phyloP scores from a whole-genome alignment of 768 basidiomycete species.

The Lactifluus echinatus region DNA sequence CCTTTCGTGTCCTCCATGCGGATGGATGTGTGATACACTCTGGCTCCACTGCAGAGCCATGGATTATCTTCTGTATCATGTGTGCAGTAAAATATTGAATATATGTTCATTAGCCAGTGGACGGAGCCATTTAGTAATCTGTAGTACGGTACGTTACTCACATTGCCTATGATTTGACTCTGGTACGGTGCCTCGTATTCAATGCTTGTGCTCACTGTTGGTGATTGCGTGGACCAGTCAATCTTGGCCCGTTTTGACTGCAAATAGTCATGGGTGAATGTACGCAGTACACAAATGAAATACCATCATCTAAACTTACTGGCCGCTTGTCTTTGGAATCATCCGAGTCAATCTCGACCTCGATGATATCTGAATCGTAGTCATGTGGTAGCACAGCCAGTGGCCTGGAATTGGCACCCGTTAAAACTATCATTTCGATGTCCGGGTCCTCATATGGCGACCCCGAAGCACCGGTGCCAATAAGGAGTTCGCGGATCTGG shows the following conservation, averaged over 20 bases:
- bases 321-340: neutral
- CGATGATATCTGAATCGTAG: conserved; percentile 2
- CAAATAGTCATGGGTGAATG: neutral
- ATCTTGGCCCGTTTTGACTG: conserved; percentile 2
- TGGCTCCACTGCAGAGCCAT: conserved; percentile 2
- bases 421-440: neutral
- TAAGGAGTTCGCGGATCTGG: neutral
- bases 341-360: neutral
- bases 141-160: neutral
- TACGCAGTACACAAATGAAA: too few species aligned
- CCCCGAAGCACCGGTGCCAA: too few species aligned
- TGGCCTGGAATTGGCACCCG: neutral
- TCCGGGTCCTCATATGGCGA: too few species aligned
- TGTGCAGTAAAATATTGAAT: neutral
- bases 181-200: neutral
- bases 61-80: neutral
- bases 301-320: neutral
- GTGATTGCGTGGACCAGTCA: neutral
- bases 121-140: too few species aligned
- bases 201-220: too few species aligned
- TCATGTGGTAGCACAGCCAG: neutral
- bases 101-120: too few species aligned
- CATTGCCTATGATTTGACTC: neutral
- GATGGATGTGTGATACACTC: neutral
- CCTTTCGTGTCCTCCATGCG: neutral